phyloP scores from a whole-genome alignment of 495 filamentous ascomycete genomes.

The Terfezia claveryi region DNA sequence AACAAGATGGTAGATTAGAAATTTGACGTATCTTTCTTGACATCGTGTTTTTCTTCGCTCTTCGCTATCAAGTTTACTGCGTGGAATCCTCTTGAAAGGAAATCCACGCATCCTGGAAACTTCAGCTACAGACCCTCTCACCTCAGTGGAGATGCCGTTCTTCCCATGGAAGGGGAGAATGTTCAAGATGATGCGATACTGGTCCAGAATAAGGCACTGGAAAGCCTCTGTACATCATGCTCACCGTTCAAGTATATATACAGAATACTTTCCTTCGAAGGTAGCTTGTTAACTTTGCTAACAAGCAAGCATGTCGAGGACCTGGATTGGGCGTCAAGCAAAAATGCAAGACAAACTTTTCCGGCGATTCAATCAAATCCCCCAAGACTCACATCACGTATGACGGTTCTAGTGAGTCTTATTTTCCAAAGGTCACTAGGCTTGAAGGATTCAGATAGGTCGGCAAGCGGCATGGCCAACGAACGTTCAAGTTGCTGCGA shows the following conservation, averaged over 20 bases:
- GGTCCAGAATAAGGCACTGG: slow-evolving; percentile 11
- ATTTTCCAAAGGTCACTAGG: no score
- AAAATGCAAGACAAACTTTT: slow-evolving; percentile 59
- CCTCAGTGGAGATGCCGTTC: slow-evolving; percentile 15
- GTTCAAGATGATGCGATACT: slow-evolving; percentile 2
- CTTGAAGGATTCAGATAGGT: no score
- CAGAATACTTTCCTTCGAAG: no score
- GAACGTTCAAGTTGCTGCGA: no score
- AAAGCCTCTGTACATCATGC: slow-evolving; percentile 9
- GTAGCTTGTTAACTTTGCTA: no score
- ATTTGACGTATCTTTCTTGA: no score
- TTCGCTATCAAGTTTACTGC: slow-evolving; percentile 75
- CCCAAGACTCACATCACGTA: slow-evolving; percentile 64
- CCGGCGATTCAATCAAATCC: slow-evolving; percentile 58
- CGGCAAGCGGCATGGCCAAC: no score
- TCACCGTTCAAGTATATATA: no score
- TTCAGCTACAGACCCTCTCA: slow-evolving; percentile 34
- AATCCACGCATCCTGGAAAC: slow-evolving; percentile 48
- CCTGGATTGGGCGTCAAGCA: slow-evolving; percentile 42
- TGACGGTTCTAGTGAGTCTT: slow-evolving; percentile 42
- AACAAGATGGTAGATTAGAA: no score
- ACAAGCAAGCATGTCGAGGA: slow-evolving; percentile 25
- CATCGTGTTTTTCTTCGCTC: slow-evolving; percentile 27
- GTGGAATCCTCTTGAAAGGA: no score
- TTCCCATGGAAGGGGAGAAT: slow-evolving; percentile 7